Conservation (phyloP, 2,329 filamentous ascomycete genomes). For the Fonsecaea multimorphosa region DNA sequence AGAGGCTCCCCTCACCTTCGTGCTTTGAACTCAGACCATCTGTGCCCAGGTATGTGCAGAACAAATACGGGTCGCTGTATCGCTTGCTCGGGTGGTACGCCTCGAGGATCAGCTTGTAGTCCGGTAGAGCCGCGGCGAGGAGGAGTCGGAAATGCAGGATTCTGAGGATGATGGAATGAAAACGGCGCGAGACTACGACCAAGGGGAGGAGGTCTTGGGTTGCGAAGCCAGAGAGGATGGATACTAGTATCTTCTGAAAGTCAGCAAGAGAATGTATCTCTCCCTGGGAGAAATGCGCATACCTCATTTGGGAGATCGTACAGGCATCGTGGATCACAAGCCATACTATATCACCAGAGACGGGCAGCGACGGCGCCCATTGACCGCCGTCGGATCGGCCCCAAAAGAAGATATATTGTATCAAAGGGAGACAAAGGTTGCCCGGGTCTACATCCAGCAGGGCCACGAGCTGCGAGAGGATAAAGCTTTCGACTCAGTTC, state of each 20-base stretch:
- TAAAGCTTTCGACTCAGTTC: not conserved
- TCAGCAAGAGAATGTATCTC: not conserved
- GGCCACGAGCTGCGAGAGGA: not conserved
- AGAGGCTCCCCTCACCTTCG: slow-evolving; percentile 48
- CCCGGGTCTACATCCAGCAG: not conserved
- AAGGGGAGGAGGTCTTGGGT: slow-evolving; percentile 63
- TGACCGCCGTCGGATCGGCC: not conserved
- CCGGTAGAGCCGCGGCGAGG: slow-evolving; percentile 62
- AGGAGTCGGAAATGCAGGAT: slow-evolving; percentile 70
- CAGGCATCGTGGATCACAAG: slow-evolving; percentile 17
- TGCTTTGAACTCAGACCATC: slow-evolving; percentile 60
- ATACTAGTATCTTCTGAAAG: slow-evolving; percentile 56
- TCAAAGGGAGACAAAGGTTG: too few relatives aligned
- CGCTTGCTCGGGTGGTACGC: slow-evolving; percentile 76
- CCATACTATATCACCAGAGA: slow-evolving; percentile 24
- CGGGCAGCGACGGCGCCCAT: slow-evolving; percentile 18
- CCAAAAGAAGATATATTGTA: too few relatives aligned
- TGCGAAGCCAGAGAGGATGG: slow-evolving; percentile 57
- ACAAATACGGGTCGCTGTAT: slow-evolving; percentile 70
- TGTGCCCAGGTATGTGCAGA: slow-evolving; percentile 71
- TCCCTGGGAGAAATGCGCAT: slow-evolving; percentile 9
- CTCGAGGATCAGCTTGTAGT: slow-evolving; percentile 75
- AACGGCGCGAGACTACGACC: slow-evolving; percentile 65
- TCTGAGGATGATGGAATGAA: slow-evolving; percentile 67
- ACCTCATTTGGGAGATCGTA: slow-evolving; percentile 47